phyloP scores from a whole-genome alignment of 345 rosid genomes.

The Microthlaspi erraticum region DNA sequence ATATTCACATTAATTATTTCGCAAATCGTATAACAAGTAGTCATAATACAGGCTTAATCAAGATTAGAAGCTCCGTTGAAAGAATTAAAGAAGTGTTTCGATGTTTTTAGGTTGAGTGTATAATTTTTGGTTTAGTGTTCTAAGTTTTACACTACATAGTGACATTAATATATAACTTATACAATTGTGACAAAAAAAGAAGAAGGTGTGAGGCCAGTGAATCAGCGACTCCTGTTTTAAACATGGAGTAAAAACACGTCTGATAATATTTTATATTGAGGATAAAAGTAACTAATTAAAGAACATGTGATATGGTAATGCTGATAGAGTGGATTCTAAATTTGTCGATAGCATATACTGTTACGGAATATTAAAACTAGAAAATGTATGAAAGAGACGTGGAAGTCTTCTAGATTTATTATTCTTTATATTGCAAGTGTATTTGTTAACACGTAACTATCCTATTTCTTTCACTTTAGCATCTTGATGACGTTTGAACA shows the following conservation, averaged over 20 bases:
- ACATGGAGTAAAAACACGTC: too few relatives aligned
- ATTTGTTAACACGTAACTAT: too few relatives aligned
- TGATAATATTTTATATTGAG: too few relatives aligned
- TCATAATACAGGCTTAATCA: neutral
- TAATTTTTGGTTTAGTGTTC: constrained; percentile 8
- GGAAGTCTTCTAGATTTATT: neutral
- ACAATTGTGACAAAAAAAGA: too few relatives aligned
- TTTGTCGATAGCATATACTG: neutral
- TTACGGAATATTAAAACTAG: too few relatives aligned
- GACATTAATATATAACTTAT: neutral
- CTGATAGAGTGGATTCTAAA: neutral
- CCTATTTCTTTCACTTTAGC: neutral
- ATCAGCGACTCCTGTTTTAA: too few relatives aligned
- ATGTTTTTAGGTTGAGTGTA: neutral
- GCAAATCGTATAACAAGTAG: constrained; percentile 8
- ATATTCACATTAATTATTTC: neutral
- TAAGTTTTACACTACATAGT: neutral
- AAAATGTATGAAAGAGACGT: neutral
- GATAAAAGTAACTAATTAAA: too few relatives aligned
- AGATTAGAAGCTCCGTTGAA: constrained; percentile 25
- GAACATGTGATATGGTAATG: too few relatives aligned
- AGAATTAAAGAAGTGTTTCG: neutral
- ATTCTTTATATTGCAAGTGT: too few relatives aligned
- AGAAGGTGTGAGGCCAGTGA: too few relatives aligned
- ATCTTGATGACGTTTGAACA: neutral